A percentile compares a stretch with the other conserved stretches of the same genome.
Evolutionary conservation across 805 yeast species (phyloP).

Genomic region (Pichia phayaonensis): DNA sequence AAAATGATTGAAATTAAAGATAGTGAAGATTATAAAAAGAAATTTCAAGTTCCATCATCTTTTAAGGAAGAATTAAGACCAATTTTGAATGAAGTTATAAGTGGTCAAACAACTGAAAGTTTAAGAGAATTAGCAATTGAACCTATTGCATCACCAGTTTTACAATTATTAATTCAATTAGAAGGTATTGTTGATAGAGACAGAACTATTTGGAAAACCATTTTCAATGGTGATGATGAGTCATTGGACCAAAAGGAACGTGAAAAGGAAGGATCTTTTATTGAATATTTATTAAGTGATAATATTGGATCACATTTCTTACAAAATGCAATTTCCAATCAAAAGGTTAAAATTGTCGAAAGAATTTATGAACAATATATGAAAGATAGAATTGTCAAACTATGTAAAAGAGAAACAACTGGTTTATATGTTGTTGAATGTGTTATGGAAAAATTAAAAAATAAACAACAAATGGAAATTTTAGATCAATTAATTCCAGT

Average conservation of each 20-base stretch:
- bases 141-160: constrained; percentile 78
- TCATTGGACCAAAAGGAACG: constrained; percentile 47
- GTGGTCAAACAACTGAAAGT: constrained; percentile 33
- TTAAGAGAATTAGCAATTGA: constrained; percentile 71
- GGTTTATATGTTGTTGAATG: constrained; percentile 77
- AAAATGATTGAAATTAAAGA: constrained; percentile 87
- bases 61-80: constrained; percentile 55
- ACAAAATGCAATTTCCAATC: constrained; percentile 58
- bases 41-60: constrained; percentile 62
- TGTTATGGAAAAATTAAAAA: constrained; percentile 55
- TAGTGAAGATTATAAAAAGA: constrained; percentile 57
- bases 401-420: constrained; percentile 75
- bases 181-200: constrained; percentile 77
- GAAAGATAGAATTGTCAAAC: constrained; percentile 61
- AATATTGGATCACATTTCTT: constrained; percentile 92
- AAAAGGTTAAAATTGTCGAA: constrained; percentile 61
- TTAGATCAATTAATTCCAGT: constrained; percentile 62
- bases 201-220: constrained; percentile 59
- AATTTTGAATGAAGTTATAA: constrained; percentile 35
- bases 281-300: constrained; percentile 77
- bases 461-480: constrained; percentile 53
- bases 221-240: constrained; percentile 44
- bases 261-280: constrained; percentile 64
- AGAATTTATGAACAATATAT: constrained; percentile 66
- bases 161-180: constrained; percentile 67